Evolutionary conservation across 805 yeast species (phyloP).

Genomic region (Jamesozyma spencerorum): DNA sequence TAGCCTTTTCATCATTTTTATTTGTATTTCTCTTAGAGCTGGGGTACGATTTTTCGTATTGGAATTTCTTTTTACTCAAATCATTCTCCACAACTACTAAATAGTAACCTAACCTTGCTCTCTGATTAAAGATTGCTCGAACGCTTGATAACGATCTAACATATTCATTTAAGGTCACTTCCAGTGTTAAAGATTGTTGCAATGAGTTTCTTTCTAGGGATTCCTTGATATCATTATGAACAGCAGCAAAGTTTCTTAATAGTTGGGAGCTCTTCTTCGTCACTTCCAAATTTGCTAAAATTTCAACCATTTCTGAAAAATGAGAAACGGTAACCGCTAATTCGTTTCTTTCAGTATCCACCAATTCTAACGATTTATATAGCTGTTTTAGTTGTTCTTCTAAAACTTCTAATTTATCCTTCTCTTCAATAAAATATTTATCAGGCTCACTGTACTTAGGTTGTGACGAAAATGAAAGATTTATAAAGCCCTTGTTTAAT

Average conservation of each 20-base stretch:
- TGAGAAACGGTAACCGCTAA: slow-evolving; percentile 62
- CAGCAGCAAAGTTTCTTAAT: slow-evolving; percentile 58
- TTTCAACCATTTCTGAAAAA: slow-evolving; percentile 45
- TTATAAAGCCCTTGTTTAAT: slow-evolving; percentile 63
- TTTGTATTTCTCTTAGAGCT: slow-evolving; percentile 39
- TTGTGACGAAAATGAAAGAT: slow-evolving; percentile 60
- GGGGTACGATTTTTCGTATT: slow-evolving; percentile 38
- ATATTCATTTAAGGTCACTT: slow-evolving; percentile 83
- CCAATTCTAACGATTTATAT: slow-evolving; percentile 60
- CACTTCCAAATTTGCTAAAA: slow-evolving; percentile 66
- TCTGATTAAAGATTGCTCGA: slow-evolving; percentile 61
- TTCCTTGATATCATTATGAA: slow-evolving; percentile 63
- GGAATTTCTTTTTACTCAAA: slow-evolving; percentile 35
- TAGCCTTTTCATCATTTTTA: slow-evolving; percentile 45
- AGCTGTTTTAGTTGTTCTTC: slow-evolving; percentile 66
- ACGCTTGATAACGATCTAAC: slow-evolving; percentile 67
- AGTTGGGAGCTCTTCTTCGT: slow-evolving; percentile 56
- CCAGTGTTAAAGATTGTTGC: slow-evolving; percentile 80
- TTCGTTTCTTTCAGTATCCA: slow-evolving; percentile 69
- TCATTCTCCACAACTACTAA: slow-evolving; percentile 44
- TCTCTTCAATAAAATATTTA: slow-evolving; percentile 63
- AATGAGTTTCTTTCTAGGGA: slow-evolving; percentile 66
- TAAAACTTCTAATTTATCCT: slow-evolving; percentile 55
- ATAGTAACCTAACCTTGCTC: slow-evolving; percentile 47
- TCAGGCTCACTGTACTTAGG: slow-evolving; percentile 70